These are phyloP conservation scores for Blastocystis hominis DNA, from an alignment of 352 stramenopile species.

Conservation along the genomic window DNA sequence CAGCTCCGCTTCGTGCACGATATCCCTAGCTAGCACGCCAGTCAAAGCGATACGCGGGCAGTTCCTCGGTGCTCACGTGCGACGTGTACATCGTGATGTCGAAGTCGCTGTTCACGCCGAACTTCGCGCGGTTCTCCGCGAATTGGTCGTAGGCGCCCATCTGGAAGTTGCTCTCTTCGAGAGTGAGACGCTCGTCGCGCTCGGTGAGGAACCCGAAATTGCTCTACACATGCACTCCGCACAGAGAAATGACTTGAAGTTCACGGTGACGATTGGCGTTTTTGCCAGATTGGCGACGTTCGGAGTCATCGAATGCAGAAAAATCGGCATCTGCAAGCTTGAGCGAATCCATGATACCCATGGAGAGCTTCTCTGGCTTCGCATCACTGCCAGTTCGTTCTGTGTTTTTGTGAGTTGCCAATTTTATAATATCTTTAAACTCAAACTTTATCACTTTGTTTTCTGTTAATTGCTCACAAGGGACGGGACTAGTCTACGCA, in stretches of 20 bases:
- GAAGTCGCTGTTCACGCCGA: constrained; percentile 28
- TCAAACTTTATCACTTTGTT: not conserved
- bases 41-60: not conserved
- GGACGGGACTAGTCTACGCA: not conserved
- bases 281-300: not conserved
- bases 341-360: constrained; percentile 48
- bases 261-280: not conserved
- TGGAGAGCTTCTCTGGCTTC: constrained; percentile 10
- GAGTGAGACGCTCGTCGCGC: not conserved
- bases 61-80: constrained; percentile 2
- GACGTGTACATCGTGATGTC: constrained; percentile 47
- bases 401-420: not conserved
- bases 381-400: not conserved
- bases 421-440: not conserved
- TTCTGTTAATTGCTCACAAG: not conserved
- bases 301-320: constrained; percentile 19
- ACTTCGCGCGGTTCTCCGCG: constrained; percentile 38
- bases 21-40: not conserved
- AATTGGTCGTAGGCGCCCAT: constrained; percentile 53
- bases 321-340: not conserved
- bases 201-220: constrained; percentile 34
- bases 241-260: not conserved
- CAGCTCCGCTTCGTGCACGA: not conserved
- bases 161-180: constrained; percentile 36
- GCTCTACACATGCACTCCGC: not conserved